Conservation (phyloP, 2,329 filamentous ascomycete species). For the Calonectria ilicicola region DNA sequence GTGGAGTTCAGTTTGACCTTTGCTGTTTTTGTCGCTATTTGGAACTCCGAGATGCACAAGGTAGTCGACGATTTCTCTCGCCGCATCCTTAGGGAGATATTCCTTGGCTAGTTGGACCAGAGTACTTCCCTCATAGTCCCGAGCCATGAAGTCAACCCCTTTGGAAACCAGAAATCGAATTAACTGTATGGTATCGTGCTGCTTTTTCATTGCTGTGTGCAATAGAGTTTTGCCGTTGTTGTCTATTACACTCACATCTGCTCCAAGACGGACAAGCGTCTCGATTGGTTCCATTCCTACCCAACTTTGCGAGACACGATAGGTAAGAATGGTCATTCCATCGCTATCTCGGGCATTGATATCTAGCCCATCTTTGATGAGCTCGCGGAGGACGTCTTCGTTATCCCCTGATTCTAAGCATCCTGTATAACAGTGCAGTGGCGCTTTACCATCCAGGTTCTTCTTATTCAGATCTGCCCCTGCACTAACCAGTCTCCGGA, state of each 20-base stretch:
- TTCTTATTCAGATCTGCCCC: background rate
- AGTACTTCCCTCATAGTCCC: background rate
- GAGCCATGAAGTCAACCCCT: background rate
- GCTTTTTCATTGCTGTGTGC: background rate
- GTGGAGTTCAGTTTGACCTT: background rate
- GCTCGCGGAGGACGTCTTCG: background rate
- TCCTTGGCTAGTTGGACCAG: background rate
- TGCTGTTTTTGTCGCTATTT: background rate
- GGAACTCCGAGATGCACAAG: background rate
- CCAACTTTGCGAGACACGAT: background rate
- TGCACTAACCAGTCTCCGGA: background rate
- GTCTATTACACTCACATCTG: background rate
- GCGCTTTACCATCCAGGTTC: background rate
- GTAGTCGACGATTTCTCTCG: background rate
- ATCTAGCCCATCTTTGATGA: background rate
- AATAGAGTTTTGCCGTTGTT: background rate
- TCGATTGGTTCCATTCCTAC: background rate
- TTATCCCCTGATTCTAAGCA: background rate
- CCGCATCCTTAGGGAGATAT: background rate
- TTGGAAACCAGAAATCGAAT: background rate
- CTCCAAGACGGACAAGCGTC: background rate
- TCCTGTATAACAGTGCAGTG: background rate
- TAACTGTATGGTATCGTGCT: background rate
- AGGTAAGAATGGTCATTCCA: background rate
- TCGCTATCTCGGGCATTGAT: background rate